A percentile compares a stretch with the other conserved stretches of the same genome.
Evolutionary conservation across 768 basidiomycete genomes (phyloP).

Genomic region (Agrocybe pediades): DNA sequence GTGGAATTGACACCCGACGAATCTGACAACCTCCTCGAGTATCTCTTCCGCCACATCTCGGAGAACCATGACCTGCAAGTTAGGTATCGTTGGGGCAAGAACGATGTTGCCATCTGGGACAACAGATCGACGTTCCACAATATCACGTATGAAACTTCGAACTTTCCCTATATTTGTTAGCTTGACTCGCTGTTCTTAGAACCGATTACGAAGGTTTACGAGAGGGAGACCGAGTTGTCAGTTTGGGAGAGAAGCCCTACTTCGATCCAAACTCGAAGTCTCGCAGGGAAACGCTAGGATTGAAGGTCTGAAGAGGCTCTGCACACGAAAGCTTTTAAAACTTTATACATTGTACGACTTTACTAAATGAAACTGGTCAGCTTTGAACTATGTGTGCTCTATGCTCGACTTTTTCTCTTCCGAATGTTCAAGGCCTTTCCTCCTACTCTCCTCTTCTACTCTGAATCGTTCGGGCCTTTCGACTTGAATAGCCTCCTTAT

Average conservation of each 20-base stretch:
- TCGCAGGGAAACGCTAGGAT: constrained; percentile 28
- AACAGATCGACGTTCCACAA: constrained; percentile 55
- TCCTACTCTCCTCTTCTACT: constrained; percentile 35
- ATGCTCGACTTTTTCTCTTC: not conserved
- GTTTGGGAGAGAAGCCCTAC: constrained; percentile 54
- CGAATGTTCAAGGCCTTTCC: constrained; percentile 8
- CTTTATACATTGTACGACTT: too few relatives aligned
- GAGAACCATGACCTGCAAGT: constrained; percentile 58
- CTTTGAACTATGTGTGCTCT: not conserved
- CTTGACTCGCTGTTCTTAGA: constrained; percentile 17
- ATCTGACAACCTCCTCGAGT: constrained; percentile 49
- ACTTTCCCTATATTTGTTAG: not conserved
- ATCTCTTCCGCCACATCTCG: constrained; percentile 49
- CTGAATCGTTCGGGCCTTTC: constrained; percentile 44
- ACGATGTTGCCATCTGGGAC: constrained; percentile 65
- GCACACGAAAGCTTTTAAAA: too few relatives aligned
- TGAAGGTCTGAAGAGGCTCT: constrained; percentile 1
- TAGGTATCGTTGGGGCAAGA: constrained; percentile 50
- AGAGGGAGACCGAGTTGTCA: constrained; percentile 54
- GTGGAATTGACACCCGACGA: constrained; percentile 55
- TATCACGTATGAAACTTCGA: constrained; percentile 33
- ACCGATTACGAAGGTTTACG: constrained; percentile 36
- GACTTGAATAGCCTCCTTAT: constrained; percentile 44
- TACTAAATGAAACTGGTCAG: not conserved
- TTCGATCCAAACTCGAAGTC: constrained; percentile 42